A percentile compares a stretch with the other conserved stretches of the same genome.
Evolutionary conservation across 768 basidiomycete species (phyloP).

Genomic region (Boletus fagicola): DNA sequence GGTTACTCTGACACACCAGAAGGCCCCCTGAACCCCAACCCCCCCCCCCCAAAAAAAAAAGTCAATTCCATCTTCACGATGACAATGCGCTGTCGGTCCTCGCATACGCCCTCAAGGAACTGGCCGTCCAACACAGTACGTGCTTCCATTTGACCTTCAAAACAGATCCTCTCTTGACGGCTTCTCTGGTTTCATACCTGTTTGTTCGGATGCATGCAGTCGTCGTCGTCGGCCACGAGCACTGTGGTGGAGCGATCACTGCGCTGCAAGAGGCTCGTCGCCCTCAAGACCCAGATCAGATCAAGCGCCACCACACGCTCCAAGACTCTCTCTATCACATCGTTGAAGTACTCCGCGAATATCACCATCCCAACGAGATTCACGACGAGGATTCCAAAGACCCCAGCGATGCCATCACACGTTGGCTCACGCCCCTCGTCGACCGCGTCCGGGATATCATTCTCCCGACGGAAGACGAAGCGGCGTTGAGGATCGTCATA

Average conservation of each 20-base stretch:
- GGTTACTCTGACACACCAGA: not conserved
- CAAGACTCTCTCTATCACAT: constrained; percentile 18
- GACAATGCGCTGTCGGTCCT: constrained; percentile 68
- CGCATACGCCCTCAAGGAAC: constrained; percentile 63
- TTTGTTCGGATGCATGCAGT: constrained; percentile 43
- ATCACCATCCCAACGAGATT: constrained; percentile 22
- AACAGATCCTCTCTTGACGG: not conserved
- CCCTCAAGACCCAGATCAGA: not conserved
- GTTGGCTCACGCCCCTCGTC: constrained; percentile 73
- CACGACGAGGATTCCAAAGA: constrained; percentile 23
- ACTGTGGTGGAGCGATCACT: constrained; percentile 73
- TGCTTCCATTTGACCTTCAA: constrained; percentile 11
- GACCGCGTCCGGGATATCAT: constrained; percentile 43
- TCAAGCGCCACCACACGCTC: constrained; percentile 9
- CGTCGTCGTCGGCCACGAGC: constrained; percentile 76
- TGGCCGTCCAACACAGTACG: constrained; percentile 74
- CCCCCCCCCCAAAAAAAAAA: constrained; percentile 23
- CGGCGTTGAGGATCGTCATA: constrained; percentile 37
- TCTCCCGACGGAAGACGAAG: constrained; percentile 28
- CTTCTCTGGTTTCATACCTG: not conserved
- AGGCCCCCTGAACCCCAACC: not conserved
- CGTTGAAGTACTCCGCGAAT: not conserved
- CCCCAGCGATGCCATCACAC: constrained; percentile 50
- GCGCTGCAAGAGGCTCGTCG: constrained; percentile 12
- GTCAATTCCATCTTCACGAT: constrained; percentile 72